A percentile compares a stretch with the other conserved stretches of the same genome.
Conservation (phyloP, 495 filamentous ascomycete genomes). For the Aspergillus egyptiacus region DNA sequence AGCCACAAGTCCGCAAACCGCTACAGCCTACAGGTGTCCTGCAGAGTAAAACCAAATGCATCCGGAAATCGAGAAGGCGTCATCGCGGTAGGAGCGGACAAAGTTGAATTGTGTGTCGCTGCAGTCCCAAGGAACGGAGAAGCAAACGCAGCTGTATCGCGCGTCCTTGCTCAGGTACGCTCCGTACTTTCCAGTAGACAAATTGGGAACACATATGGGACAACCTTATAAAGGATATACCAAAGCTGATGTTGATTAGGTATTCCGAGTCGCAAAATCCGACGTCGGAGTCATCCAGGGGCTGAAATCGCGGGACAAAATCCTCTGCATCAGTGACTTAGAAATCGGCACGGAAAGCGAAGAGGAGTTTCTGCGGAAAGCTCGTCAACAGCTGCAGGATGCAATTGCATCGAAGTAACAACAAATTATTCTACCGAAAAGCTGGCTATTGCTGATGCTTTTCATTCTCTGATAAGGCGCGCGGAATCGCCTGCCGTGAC, state of each 20-base stretch:
- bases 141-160: conserved; percentile 60
- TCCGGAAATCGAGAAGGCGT: conserved; percentile 56
- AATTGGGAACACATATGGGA: no score
- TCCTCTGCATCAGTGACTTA: conserved; percentile 35
- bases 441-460: background rate
- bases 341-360: conserved; percentile 24
- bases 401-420: conserved; percentile 11
- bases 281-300: conserved; percentile 58
- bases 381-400: conserved; percentile 10
- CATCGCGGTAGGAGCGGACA: conserved; percentile 43
- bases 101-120: conserved; percentile 56
- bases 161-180: conserved; percentile 55
- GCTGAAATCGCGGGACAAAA: conserved; percentile 57
- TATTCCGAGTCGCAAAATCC: conserved; percentile 56
- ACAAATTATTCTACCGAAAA: no score
- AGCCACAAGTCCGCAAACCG: background rate
- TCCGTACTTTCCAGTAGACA: no score
- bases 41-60: conserved; percentile 60
- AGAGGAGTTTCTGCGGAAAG: conserved; percentile 24
- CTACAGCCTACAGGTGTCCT: conserved; percentile 42
- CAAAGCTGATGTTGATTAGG: conserved; percentile 23
- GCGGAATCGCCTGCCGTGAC: conserved; percentile 16
- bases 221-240: no score
- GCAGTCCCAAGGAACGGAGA: conserved; percentile 60
- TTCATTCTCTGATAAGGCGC: background rate